A percentile compares a stretch with the other conserved stretches of the same genome.
Evolutionary conservation across 73 alveolate species (phyloP).

Genomic region (Urostyla sp.): DNA sequence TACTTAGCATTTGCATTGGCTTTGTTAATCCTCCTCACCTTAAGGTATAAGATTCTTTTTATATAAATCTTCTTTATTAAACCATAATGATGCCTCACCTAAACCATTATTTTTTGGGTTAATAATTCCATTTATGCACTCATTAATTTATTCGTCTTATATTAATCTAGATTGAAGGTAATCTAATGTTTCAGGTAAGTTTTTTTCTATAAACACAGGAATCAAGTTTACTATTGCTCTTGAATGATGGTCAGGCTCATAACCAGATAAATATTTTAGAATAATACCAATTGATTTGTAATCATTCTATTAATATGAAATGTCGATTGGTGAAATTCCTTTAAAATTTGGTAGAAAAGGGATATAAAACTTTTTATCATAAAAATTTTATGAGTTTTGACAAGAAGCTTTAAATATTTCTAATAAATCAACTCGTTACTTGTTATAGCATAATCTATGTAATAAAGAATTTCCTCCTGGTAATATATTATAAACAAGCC

Average conservation of each 20-base stretch:
- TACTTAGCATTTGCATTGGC: neutral
- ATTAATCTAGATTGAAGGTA: neutral
- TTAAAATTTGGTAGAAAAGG: constrained; percentile 27
- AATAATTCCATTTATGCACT: constrained; percentile 5
- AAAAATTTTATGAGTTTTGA: neutral
- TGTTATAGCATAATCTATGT: constrained; percentile 17
- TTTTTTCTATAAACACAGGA: neutral
- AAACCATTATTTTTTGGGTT: neutral
- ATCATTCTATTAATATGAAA: neutral
- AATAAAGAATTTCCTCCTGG: constrained; percentile 53
- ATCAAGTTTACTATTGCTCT: neutral
- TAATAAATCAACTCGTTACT: constrained; percentile 1
- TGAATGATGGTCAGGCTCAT: neutral
- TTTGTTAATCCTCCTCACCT: constrained; percentile 6
- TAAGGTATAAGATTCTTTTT: neutral
- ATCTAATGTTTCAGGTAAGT: neutral
- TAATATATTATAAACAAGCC: constrained; percentile 25
- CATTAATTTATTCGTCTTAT: neutral
- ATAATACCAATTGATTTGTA: constrained; percentile 10
- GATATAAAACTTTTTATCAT: neutral
- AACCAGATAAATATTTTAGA: constrained; percentile 2
- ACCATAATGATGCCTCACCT: constrained; percentile 1
- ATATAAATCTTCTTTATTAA: constrained; percentile 8
- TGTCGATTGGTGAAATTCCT: constrained; percentile 34
- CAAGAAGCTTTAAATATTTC: neutral